Evolutionary conservation across 257 asterid species (phyloP), one percentile per base, ranked within the genome.

Genomic region (Nicotiana attenuata): DNA sequence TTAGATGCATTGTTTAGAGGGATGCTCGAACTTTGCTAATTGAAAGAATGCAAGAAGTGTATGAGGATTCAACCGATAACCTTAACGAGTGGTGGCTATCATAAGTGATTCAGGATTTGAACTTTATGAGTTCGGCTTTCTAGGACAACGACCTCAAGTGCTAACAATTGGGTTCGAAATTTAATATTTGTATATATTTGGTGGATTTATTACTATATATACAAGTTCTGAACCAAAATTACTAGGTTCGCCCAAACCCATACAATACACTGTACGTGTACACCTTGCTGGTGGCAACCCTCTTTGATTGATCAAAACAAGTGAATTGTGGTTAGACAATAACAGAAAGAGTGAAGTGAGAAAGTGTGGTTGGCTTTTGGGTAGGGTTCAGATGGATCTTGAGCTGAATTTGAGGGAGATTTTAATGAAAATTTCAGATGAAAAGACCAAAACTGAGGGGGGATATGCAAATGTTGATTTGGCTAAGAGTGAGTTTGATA

Each of bases 381-480:
- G 76, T 81, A 77, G 82, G 81, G 38, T 82, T 77, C 68, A 82
- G 4, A 85, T 89, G 95, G 93, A 80, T 57, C 63, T 91, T 85
- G 91, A 88, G 83, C 75, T 90, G 45, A 92, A 89, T 86, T 84
- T 89, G 79, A 83, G 87, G 85, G 87, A 80, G 64, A 77, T 86
- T 82, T 83, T 87, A 78, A 83, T 91, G 4, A 85, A 45, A n/a
- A 63, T 67, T 53, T 60, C 87, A 8, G 89, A 85, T 77, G 84
- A 82, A 76, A 87, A 89, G 47, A 87, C 86, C 71, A 84, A 83
- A 81, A 85, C 82, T 59, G 89, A 45, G 59, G 60, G 45, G 35
- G 60, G 45, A 6, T 45, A 45, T 71, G 38, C 14, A 0, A 71
- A 45, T 45, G 38, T 45, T 14, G 38, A 71, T 14, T 22, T 24